These are phyloP conservation scores for Artemisia argyi DNA, from an alignment of 129 eudicot species.

Conservation along the genomic window DNA sequence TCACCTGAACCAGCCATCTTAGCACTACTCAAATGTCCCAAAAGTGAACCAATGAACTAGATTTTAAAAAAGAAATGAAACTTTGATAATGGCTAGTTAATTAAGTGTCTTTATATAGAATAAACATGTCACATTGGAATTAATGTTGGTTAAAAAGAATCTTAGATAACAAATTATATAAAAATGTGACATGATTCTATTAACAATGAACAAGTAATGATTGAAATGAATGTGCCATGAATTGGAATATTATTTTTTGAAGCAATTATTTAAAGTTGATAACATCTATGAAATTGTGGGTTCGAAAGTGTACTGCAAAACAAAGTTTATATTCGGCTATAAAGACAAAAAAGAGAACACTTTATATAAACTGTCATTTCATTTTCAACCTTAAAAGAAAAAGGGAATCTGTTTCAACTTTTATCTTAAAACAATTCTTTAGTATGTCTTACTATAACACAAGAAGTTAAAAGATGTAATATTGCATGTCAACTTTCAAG, in stretches of 20 bases:
- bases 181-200: conserved; percentile 11
- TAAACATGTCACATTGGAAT: neutral
- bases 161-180: neutral
- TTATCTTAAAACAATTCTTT: no score
- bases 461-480: no score
- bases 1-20: conserved; percentile 36
- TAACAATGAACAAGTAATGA: conserved; percentile 21
- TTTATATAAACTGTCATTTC: conserved; percentile 26
- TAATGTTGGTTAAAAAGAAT: neutral
- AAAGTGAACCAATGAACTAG: neutral
- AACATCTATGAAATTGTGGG: neutral
- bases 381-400: conserved; percentile 13
- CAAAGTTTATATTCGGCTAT: conserved; percentile 12
- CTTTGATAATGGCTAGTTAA: conserved; percentile 10
- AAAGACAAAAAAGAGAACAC: conserved; percentile 25
- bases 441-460: no score
- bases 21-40: neutral
- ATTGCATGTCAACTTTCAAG: no score
- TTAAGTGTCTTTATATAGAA: conserved; percentile 26
- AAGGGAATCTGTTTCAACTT: neutral
- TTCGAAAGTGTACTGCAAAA: no score
- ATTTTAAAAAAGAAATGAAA: conserved; percentile 2
- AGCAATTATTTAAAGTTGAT: neutral
- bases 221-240: conserved; percentile 26
- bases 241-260: conserved; percentile 31